A percentile compares a stretch with the other conserved stretches of the same genome.
phyloP scores from a whole-genome alignment of 2,329 filamentous ascomycete species.

The Arthrobotrys entomopaga region DNA sequence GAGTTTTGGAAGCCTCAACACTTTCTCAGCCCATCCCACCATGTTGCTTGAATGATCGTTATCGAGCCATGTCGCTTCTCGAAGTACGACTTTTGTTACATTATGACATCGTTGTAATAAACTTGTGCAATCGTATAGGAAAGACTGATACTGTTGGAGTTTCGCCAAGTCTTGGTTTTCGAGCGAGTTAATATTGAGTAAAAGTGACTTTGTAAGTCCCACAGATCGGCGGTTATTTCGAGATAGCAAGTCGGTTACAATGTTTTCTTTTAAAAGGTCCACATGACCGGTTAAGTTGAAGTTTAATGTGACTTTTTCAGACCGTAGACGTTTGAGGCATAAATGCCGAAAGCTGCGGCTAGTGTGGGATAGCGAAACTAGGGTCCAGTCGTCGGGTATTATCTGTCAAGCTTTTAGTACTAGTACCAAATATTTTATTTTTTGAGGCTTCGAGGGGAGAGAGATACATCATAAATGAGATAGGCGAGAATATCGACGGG shows the following conservation, averaged over 20 bases:
- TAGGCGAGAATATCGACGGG: conserved; percentile 34
- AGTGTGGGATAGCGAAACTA: conserved; percentile 22
- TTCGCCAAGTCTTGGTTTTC: conserved; percentile 6
- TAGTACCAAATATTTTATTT: neutral
- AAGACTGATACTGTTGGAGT: neutral
- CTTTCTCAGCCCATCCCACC: conserved; percentile 8
- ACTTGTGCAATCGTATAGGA: neutral
- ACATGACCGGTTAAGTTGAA: conserved; percentile 12
- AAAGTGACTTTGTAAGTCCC: conserved; percentile 6
- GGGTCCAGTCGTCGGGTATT: conserved; percentile 12
- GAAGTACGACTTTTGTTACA: neutral
- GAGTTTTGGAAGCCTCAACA: conserved; percentile 10
- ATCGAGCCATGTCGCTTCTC: conserved; percentile 12
- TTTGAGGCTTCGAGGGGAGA: neutral
- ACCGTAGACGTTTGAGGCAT: conserved; percentile 13
- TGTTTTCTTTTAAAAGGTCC: neutral
- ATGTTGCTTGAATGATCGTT: neutral
- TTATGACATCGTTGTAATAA: conserved; percentile 15
- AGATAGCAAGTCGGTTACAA: neutral
- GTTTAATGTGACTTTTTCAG: conserved; percentile 23
- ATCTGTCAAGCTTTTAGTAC: conserved; percentile 9
- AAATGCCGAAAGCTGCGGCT: conserved; percentile 10
- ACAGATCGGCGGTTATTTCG: neutral
- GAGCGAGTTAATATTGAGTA: conserved; percentile 18
- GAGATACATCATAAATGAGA: conserved; percentile 31